These are phyloP conservation scores for Marsdenia floribunda DNA, from an alignment of 257 asterid genomes.

Conservation along the genomic window DNA sequence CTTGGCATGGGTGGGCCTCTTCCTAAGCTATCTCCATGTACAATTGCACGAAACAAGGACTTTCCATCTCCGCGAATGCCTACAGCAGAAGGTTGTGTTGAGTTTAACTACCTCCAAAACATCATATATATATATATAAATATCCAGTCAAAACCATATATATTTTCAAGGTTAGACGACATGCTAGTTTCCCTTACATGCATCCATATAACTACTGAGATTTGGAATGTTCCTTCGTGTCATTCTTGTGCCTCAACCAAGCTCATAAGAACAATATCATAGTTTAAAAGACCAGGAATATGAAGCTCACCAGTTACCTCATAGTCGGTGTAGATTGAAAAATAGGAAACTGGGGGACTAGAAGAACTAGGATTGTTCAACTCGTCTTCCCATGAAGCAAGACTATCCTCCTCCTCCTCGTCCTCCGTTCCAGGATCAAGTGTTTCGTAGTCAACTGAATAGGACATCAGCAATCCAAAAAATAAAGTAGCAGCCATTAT, in stretches of 20 bases:
- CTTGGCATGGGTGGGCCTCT: slow-evolving; percentile 65
- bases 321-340: slow-evolving; percentile 46
- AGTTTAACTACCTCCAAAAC: slow-evolving; percentile 19
- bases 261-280: not conserved
- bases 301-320: slow-evolving; percentile 55
- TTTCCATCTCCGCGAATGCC: slow-evolving; percentile 99
- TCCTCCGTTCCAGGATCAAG: slow-evolving; percentile 33
- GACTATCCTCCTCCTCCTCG: slow-evolving; percentile 22
- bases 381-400: slow-evolving; percentile 44
- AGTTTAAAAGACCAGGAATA: slow-evolving; percentile 1
- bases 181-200: not conserved
- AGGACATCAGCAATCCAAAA: slow-evolving; percentile 58
- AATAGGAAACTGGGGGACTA: too few relatives aligned
- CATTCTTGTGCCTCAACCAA: slow-evolving; percentile 1
- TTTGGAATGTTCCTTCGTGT: not conserved
- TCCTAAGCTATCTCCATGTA: slow-evolving; percentile 82
- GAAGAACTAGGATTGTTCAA: too few relatives aligned
- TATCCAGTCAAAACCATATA: not conserved
- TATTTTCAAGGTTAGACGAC: not conserved
- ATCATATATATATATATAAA: not conserved
- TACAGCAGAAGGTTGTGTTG: slow-evolving; percentile 27
- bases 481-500: slow-evolving; percentile 38
- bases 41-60: slow-evolving; percentile 93
- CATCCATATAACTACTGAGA: not conserved
- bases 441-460: slow-evolving; percentile 63